These are phyloP conservation scores for Huntiella abstrusa DNA, from an alignment of 2,329 filamentous ascomycete species.

Conservation along the genomic window DNA sequence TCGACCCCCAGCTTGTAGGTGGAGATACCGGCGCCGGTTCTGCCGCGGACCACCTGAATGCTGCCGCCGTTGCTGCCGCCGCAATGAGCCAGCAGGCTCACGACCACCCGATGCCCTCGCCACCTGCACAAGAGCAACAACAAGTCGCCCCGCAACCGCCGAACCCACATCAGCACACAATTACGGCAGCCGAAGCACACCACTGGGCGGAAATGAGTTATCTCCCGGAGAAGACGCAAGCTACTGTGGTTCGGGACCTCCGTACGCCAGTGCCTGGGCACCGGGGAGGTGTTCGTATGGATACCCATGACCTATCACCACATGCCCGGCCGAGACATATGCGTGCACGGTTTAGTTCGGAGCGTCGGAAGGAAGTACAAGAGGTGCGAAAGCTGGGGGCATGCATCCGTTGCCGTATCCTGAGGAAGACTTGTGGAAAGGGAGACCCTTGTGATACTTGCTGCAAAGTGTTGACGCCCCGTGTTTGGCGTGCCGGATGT, in stretches of 20 bases:
- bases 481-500: constrained; percentile 47
- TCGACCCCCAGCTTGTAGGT: constrained; percentile 29
- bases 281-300: constrained; percentile 35
- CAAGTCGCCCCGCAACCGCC: too few species aligned
- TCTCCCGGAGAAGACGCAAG: constrained; percentile 18
- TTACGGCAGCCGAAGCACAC: constrained; percentile 15
- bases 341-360: constrained; percentile 37
- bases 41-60: not conserved
- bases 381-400: constrained; percentile 46
- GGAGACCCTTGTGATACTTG: constrained; percentile 45
- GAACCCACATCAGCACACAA: too few species aligned
- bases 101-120: too few species aligned
- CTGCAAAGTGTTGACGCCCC: constrained; percentile 40
- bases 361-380: constrained; percentile 44
- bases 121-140: too few species aligned
- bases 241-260: constrained; percentile 5
- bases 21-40: not conserved
- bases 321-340: constrained; percentile 33
- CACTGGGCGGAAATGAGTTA: constrained; percentile 35
- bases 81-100: constrained; percentile 14
- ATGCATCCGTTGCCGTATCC: constrained; percentile 45
- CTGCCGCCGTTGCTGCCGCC: not conserved
- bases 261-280: constrained; percentile 18
- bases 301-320: constrained; percentile 23
- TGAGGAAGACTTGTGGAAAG: constrained; percentile 47